These are phyloP conservation scores for Evernia prunastri DNA, from an alignment of 495 filamentous ascomycete genomes.

Conservation along the genomic window DNA sequence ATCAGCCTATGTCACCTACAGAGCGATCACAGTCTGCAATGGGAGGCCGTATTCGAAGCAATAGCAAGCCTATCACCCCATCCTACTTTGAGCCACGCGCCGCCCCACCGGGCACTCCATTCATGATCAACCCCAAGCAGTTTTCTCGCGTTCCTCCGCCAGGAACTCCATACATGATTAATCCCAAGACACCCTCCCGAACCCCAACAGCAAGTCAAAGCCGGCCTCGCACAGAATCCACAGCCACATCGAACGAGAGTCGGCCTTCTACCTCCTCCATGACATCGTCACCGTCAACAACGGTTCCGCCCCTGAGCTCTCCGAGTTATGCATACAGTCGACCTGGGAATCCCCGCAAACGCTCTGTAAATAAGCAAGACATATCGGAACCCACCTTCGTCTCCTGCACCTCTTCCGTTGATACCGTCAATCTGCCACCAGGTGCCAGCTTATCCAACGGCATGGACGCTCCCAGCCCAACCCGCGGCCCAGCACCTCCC, in stretches of 20 bases:
- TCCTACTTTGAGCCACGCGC: slow-evolving; percentile 40
- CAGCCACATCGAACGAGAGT: slow-evolving; percentile 41
- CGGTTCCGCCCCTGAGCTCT: slow-evolving; percentile 24
- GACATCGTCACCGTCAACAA: slow-evolving; percentile 25
- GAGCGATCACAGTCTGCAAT: slow-evolving; percentile 40
- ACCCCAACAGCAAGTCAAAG: slow-evolving; percentile 20
- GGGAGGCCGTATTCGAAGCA: slow-evolving; percentile 42
- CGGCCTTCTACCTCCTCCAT: slow-evolving; percentile 27
- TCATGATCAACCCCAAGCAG: slow-evolving; percentile 26
- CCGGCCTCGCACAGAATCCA: slow-evolving; percentile 29
- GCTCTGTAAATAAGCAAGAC: slow-evolving; percentile 61
- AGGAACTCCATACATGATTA: slow-evolving; percentile 10
- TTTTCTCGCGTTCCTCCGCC: slow-evolving; percentile 28
- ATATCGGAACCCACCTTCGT: slow-evolving; percentile 82
- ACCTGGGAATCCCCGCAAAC: slow-evolving; percentile 47
- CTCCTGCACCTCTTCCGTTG: slow-evolving; percentile 68
- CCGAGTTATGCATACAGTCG: slow-evolving; percentile 24
- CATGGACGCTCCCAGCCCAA: slow-evolving; percentile 23
- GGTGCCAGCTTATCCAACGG: slow-evolving; percentile 41
- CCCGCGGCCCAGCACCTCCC: slow-evolving; percentile 23
- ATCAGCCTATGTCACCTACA: neutral
- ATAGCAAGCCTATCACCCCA: slow-evolving; percentile 41
- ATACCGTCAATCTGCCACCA: slow-evolving; percentile 55
- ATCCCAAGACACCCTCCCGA: slow-evolving; percentile 29
- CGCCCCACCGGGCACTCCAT: slow-evolving; percentile 32